A percentile compares a stretch with the other conserved stretches of the same genome.
Evolutionary conservation across 495 filamentous ascomycete species (phyloP).

Genomic region (Hypoxylon trugodes): DNA sequence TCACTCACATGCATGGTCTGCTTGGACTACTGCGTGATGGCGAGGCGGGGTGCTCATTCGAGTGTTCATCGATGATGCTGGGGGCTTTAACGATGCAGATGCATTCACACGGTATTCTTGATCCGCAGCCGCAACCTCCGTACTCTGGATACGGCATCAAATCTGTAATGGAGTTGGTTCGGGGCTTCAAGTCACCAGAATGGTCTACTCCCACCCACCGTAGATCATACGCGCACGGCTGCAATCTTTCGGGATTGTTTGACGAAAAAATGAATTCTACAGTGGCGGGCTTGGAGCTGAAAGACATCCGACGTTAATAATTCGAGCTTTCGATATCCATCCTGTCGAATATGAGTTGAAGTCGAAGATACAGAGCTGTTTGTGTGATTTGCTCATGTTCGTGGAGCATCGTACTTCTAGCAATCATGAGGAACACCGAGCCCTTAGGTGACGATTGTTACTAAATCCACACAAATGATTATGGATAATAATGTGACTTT

Average conservation of each 20-base stretch:
- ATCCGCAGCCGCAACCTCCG: neutral
- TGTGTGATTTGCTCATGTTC: too few species aligned
- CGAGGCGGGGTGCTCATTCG: constrained; percentile 2
- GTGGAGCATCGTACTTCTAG: too few species aligned
- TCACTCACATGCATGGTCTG: neutral
- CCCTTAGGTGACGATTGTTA: too few species aligned
- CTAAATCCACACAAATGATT: too few species aligned
- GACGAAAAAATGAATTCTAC: neutral
- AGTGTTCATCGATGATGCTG: constrained; percentile 10
- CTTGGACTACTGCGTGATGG: neutral
- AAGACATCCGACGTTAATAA: neutral
- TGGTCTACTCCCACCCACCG: neutral
- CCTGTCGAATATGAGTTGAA: too few species aligned
- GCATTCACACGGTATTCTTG: neutral
- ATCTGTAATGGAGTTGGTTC: neutral
- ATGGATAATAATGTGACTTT: neutral
- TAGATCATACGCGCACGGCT: neutral
- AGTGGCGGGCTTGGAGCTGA: neutral
- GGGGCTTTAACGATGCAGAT: constrained; percentile 15
- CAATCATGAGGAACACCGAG: too few species aligned
- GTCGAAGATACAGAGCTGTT: too few species aligned
- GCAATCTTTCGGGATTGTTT: neutral
- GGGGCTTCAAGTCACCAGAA: neutral
- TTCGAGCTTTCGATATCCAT: too few species aligned
- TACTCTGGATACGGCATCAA: constrained; percentile 6